phyloP scores from a whole-genome alignment of 2,329 filamentous ascomycete genomes.

The Alternaria burnsii region DNA sequence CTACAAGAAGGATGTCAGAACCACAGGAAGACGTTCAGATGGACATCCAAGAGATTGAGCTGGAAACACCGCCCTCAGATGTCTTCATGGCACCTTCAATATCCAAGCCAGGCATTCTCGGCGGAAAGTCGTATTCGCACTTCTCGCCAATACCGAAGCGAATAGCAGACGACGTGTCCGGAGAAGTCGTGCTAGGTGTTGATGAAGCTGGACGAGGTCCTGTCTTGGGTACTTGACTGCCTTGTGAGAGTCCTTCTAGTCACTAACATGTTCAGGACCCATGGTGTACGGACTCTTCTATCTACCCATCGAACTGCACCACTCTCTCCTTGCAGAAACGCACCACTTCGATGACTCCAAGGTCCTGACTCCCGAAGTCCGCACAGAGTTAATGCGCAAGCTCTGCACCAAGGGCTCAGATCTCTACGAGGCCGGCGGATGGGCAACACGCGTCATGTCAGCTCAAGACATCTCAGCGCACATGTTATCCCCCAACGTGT shows the following conservation, averaged over 20 bases:
- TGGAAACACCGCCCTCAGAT: constrained; percentile 46
- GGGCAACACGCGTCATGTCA: constrained; percentile 82
- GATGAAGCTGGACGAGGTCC: constrained; percentile 95
- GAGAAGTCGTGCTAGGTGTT: constrained; percentile 81
- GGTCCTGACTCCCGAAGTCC: constrained; percentile 81
- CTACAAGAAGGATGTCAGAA: constrained; percentile 35
- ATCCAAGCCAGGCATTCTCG: constrained; percentile 48
- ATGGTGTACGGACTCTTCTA: constrained; percentile 79
- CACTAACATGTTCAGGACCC: constrained; percentile 60
- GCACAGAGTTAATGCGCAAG: constrained; percentile 73
- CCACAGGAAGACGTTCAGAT: constrained; percentile 41
- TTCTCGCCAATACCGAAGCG: constrained; percentile 55
- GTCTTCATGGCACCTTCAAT: constrained; percentile 61
- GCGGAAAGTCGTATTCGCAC: constrained; percentile 59
- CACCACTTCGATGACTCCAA: constrained; percentile 97
- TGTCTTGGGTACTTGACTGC: constrained; percentile 72
- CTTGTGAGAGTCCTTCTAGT: constrained; percentile 40
- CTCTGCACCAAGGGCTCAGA: constrained; percentile 73
- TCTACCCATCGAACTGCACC: constrained; percentile 68
- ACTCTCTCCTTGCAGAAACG: constrained; percentile 76
- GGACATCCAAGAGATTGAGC: constrained; percentile 47
- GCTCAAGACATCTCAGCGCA: constrained; percentile 81
- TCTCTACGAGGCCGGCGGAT: constrained; percentile 74
- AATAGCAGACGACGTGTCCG: constrained; percentile 54
- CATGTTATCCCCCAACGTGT: constrained; percentile 74